Percentiles rank a stretch among this genome's conserved stretches.
Conservation (phyloP, 2,329 filamentous ascomycete genomes). For the Botryotinia calthae region DNA sequence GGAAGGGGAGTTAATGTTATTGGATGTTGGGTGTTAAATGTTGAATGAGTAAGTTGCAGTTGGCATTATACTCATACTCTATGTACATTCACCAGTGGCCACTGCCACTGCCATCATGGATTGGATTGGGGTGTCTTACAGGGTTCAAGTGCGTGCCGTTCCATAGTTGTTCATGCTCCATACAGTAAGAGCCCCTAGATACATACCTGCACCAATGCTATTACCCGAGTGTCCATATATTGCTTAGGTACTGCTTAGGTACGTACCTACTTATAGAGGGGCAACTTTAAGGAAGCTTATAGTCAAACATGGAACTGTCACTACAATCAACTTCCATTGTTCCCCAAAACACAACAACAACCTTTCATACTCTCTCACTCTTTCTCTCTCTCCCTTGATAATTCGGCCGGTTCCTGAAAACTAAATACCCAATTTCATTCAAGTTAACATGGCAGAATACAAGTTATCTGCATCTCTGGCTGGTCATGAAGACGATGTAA, state of each 20-base stretch:
- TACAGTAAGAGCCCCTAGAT: not conserved
- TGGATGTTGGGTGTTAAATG: not conserved
- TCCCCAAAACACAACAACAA: not conserved
- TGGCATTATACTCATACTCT: too few species aligned
- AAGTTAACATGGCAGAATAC: slow-evolving; percentile 68
- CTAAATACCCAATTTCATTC: not conserved
- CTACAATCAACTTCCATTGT: not conserved
- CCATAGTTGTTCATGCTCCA: not conserved
- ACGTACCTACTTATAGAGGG: slow-evolving; percentile 1
- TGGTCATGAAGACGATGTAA: slow-evolving; percentile 92
- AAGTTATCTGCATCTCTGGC: slow-evolving; percentile 88
- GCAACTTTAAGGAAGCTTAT: slow-evolving; percentile 24
- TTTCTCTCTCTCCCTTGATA: not conserved
- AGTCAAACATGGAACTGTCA: slow-evolving; percentile 24
- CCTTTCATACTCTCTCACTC: not conserved
- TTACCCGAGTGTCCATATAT: not conserved
- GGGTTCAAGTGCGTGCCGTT: not conserved
- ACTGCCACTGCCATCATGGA: not conserved
- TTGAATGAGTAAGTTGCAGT: not conserved
- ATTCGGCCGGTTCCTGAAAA: not conserved
- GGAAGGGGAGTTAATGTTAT: not conserved
- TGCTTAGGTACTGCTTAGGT: not conserved
- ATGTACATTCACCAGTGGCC: not conserved
- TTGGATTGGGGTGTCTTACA: not conserved
- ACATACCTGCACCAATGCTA: not conserved